phyloP scores from a whole-genome alignment of 192 early-diverging fungal genomes.

The Coemansia umbellata region DNA sequence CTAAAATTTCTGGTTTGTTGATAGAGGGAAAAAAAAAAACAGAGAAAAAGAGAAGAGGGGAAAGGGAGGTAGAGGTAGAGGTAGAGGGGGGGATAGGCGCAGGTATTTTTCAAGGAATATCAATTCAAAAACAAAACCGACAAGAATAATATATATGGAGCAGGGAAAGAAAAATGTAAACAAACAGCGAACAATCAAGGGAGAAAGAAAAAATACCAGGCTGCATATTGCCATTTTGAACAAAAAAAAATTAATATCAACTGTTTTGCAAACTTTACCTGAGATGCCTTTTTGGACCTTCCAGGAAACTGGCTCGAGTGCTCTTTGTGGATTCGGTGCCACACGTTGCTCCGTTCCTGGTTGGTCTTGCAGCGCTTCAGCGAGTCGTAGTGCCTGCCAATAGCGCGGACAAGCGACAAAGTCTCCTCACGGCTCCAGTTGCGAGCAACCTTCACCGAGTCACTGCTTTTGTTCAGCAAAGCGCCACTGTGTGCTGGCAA shows the following conservation, averaged over 20 bases:
- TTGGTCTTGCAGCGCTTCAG: conserved; percentile 48
- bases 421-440: conserved; percentile 53
- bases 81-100: neutral
- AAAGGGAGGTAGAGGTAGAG: neutral
- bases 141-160: too few species aligned
- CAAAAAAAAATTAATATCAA: too few species aligned
- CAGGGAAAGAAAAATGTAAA: conserved; percentile 1
- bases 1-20: too few species aligned
- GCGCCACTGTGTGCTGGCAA: too few species aligned
- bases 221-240: too few species aligned
- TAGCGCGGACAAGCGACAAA: conserved; percentile 44
- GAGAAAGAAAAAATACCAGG: neutral
- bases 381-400: conserved; percentile 46
- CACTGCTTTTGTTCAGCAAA: too few species aligned
- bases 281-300: conserved; percentile 49
- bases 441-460: conserved; percentile 39
- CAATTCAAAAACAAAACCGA: too few species aligned
- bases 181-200: neutral
- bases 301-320: conserved; percentile 50
- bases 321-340: conserved; percentile 51
- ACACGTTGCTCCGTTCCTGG: conserved; percentile 53
- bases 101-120: too few species aligned
- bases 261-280: too few species aligned
- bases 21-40: neutral
- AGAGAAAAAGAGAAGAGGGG: neutral